Evolutionary conservation across 768 basidiomycete genomes (phyloP).

Genomic region (Tulasnella sp.): DNA sequence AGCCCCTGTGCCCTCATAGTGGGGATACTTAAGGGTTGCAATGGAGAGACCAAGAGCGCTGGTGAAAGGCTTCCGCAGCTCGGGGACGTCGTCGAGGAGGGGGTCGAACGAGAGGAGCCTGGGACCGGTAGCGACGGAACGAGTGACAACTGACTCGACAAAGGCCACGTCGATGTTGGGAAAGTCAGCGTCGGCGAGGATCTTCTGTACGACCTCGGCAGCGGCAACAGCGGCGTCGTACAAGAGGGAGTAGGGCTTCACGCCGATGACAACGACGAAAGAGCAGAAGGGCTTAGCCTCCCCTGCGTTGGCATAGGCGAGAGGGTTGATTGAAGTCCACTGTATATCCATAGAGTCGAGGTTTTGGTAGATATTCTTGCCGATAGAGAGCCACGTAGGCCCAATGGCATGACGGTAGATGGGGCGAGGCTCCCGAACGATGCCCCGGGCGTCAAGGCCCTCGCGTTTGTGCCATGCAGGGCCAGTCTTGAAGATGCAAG

Average conservation of each 20-base stretch:
- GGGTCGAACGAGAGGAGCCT: constrained; percentile 24
- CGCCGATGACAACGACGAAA: constrained; percentile 21
- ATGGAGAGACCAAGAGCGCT: constrained; percentile 29
- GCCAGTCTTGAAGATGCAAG: constrained; percentile 5
- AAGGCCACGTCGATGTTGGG: constrained; percentile 23
- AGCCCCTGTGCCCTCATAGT: constrained; percentile 29
- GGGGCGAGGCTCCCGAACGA: constrained; percentile 2
- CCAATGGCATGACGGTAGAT: constrained; percentile 5
- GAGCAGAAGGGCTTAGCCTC: constrained; percentile 17
- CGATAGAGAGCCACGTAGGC: background rate
- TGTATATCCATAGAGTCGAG: constrained; percentile 12
- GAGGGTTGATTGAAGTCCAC: constrained; percentile 19
- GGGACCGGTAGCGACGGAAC: constrained; percentile 20
- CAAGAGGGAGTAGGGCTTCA: constrained; percentile 20
- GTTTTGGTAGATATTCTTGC: background rate
- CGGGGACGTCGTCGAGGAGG: constrained; percentile 20
- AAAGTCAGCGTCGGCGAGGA: constrained; percentile 19
- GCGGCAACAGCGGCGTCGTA: constrained; percentile 20
- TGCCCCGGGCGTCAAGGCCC: background rate
- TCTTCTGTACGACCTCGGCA: constrained; percentile 17
- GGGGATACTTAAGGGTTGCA: constrained; percentile 23
- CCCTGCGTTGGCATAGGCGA: constrained; percentile 20
- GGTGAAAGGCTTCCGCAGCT: constrained; percentile 27
- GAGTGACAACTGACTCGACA: constrained; percentile 21
- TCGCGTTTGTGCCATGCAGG: background rate